A percentile compares a stretch with the other conserved stretches of the same genome.
phyloP scores from a whole-genome alignment of 2,329 filamentous ascomycete genomes.

The Colletotrichum sp. region DNA sequence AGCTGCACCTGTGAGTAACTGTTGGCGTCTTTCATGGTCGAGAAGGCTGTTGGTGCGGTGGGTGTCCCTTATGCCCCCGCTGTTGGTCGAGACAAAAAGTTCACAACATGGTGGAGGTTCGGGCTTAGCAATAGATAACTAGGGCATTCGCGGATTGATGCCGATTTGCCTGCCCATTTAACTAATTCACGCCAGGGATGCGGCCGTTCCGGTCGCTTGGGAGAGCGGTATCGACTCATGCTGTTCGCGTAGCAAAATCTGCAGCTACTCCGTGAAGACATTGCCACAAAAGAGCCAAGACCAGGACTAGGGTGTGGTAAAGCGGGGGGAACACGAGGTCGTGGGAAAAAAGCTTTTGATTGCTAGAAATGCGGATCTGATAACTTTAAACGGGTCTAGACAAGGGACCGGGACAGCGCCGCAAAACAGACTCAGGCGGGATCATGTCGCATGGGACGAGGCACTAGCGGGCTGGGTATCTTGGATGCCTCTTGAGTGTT shows the following conservation, averaged over 20 bases:
- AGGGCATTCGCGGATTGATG: background rate
- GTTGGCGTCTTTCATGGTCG: background rate
- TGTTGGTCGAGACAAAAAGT: background rate
- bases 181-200: background rate
- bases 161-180: background rate
- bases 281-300: background rate
- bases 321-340: background rate
- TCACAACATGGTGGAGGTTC: background rate
- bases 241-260: background rate
- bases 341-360: background rate
- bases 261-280: background rate
- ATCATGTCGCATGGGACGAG: background rate
- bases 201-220: background rate
- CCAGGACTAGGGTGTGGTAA: background rate
- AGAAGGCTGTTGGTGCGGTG: background rate
- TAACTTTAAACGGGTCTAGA: slow-evolving; percentile 4
- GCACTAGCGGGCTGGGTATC: background rate
- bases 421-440: background rate
- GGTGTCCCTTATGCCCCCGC: background rate
- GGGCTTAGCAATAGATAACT: background rate
- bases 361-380: slow-evolving; percentile 9
- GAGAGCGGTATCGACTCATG: background rate
- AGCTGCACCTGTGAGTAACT: background rate
- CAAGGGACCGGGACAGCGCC: background rate
- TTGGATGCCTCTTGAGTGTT: background rate